Base-by-base conservation (phyloP, 306 rosid species). In the Prosopis cineraria region DNA sequence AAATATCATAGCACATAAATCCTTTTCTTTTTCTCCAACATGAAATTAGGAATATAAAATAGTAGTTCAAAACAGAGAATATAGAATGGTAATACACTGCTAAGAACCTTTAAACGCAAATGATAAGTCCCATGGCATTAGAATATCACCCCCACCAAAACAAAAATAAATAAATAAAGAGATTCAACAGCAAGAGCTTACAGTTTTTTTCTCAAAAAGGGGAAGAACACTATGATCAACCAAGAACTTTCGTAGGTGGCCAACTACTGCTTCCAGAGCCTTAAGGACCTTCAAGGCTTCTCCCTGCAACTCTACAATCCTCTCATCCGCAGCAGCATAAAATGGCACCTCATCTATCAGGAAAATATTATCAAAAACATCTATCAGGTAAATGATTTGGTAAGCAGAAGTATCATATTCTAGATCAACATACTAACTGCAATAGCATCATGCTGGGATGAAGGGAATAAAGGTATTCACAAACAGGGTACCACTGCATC, bases 181-280 rank as follows among this genome's bases (percentile, higher is more conserved):
- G 50, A 74, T 50, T 37, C 16, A 6, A 34, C 22, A 73, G 60
- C 58, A 43, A 64, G 27, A 66, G 70, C 98, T 94, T 88, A 96
- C 98, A 79, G 72, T 78, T 84, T 93, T 78, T 84, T 93, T 96
- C 88, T 93, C 99, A 88, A 93, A 96, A 31, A 96, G 91, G 62
- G 99, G 99, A 89, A 93, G 84, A 90, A 96, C 98, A 63, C 91
- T 89, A n/a, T 80, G 96, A 85, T 96, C 99, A 39, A 96, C 98
- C 87, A 96, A 81, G 87, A 96, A 96, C 87, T 93, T 96, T 84
- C 99, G 85, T 75, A 96, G 83, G 83, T 96, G 99, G 72, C 89
- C 89, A 39, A 93, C 87, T 34, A 96, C 98, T 34, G 96, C 93
- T 88, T 91, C 99, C 24, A 96, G 74, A 78, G 89, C 99, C 82